Percentiles rank a stretch among this genome's conserved stretches.
Conservation (phyloP, 805 yeast species). For the Ogataea corticis region DNA sequence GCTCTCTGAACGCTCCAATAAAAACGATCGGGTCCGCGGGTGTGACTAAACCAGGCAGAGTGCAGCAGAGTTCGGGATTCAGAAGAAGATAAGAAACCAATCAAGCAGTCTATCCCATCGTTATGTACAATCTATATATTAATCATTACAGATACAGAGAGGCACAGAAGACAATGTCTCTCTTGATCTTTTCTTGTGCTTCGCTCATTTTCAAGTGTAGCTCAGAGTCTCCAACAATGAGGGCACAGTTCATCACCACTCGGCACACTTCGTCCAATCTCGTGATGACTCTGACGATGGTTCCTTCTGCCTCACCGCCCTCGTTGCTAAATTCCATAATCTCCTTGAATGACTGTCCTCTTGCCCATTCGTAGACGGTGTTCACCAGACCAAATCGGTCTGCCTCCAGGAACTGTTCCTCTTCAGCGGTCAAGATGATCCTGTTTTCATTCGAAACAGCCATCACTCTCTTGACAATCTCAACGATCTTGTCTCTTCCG, state of each 20-base stretch:
- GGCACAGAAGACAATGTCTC: conserved; percentile 97
- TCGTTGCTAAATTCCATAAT: conserved; percentile 87
- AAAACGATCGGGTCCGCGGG: conserved; percentile 23
- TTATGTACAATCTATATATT: conserved; percentile 2
- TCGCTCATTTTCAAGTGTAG: conserved; percentile 85
- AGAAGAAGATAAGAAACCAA: conserved; percentile 12
- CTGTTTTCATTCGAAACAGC: conserved; percentile 64
- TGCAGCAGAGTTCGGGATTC: conserved; percentile 13
- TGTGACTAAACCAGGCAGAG: conserved; percentile 19
- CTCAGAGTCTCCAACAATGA: conserved; percentile 91
- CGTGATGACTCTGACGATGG: conserved; percentile 93
- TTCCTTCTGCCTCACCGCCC: conserved; percentile 73
- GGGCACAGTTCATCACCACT: conserved; percentile 89
- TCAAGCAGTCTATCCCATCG: not conserved
- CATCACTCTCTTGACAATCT: conserved; percentile 64
- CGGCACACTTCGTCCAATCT: conserved; percentile 93
- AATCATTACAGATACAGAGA: conserved; percentile 68
- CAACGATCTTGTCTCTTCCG: conserved; percentile 66
- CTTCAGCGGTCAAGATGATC: conserved; percentile 79
- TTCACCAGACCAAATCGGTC: conserved; percentile 88
- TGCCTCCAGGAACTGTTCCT: conserved; percentile 77
- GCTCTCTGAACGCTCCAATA: conserved; percentile 16
- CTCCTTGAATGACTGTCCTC: conserved; percentile 88
- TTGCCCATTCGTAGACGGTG: conserved; percentile 97
- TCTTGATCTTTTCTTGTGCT: conserved; percentile 92